Percentiles rank a stretch among this genome's conserved stretches.
Evolutionary conservation across 2,329 filamentous ascomycete genomes (phyloP).

Genomic region (Podosphaera xanthii): DNA sequence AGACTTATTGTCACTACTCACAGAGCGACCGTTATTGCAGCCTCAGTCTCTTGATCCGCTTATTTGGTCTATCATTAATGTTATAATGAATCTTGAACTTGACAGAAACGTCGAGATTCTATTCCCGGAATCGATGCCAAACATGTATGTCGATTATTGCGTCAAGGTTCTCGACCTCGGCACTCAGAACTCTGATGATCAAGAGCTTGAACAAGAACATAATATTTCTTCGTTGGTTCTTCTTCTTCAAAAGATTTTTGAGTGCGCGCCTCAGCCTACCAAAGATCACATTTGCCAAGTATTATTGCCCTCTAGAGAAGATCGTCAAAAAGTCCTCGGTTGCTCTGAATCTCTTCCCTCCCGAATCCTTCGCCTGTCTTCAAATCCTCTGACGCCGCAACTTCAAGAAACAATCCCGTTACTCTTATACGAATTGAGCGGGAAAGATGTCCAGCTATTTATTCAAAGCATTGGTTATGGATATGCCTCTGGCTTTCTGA

Average conservation of each 20-base stretch:
- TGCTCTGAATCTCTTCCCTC: slow-evolving; percentile 51
- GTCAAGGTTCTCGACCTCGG: slow-evolving; percentile 47
- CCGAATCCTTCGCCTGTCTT: slow-evolving; percentile 54
- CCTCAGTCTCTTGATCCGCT: slow-evolving; percentile 50
- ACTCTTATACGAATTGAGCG: slow-evolving; percentile 71
- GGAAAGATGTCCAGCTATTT: slow-evolving; percentile 55
- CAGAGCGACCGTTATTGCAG: slow-evolving; percentile 30
- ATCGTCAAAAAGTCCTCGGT: slow-evolving; percentile 58
- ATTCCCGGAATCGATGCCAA: slow-evolving; percentile 41
- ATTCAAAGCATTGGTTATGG: slow-evolving; percentile 88
- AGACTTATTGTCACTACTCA: slow-evolving; percentile 48
- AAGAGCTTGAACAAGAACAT: slow-evolving; percentile 40
- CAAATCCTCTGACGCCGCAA: slow-evolving; percentile 45
- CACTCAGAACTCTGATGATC: slow-evolving; percentile 36
- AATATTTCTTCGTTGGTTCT: slow-evolving; percentile 51
- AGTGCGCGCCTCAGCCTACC: slow-evolving; percentile 38
- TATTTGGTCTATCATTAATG: slow-evolving; percentile 51
- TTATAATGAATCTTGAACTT: slow-evolving; percentile 57
- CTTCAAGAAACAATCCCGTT: slow-evolving; percentile 53
- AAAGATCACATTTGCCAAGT: slow-evolving; percentile 37
- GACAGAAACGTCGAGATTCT: slow-evolving; percentile 25
- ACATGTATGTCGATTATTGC: slow-evolving; percentile 37
- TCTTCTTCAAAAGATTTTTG: slow-evolving; percentile 47
- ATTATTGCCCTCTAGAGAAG: slow-evolving; percentile 55
- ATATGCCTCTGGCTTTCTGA: slow-evolving; percentile 73